Percentiles rank a stretch among this genome's conserved stretches.
Evolutionary conservation across 805 yeast species (phyloP).

Genomic region (Teunomyces atbi): DNA sequence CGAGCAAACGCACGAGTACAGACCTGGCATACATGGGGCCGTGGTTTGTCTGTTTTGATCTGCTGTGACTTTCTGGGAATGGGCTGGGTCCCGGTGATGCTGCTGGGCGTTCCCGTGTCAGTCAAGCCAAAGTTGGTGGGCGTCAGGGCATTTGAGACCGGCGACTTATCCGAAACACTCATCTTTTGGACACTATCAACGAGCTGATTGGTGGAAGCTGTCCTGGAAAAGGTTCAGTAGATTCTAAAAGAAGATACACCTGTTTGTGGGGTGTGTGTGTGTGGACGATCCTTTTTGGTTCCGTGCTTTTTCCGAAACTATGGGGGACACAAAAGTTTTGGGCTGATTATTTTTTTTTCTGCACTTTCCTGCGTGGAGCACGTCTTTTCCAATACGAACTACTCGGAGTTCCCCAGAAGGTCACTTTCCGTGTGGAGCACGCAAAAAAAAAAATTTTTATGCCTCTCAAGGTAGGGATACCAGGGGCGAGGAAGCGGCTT

Average conservation of each 20-base stretch:
- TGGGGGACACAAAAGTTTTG: slow-evolving; percentile 4
- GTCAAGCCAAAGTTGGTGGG: slow-evolving; percentile 6
- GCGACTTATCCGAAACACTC: slow-evolving; percentile 13
- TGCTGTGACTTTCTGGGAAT: slow-evolving; percentile 83
- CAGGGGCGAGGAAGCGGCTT: neutral
- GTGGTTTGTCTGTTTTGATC: slow-evolving; percentile 87
- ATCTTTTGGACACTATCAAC: slow-evolving; percentile 1
- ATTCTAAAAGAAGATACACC: neutral
- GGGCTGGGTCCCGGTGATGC: slow-evolving; percentile 45
- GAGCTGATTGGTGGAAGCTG: too few relatives aligned
- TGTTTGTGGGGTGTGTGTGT: neutral
- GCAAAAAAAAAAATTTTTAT: neutral
- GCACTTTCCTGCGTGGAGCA: neutral
- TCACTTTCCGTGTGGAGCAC: slow-evolving; percentile 1
- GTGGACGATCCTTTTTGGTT: slow-evolving; percentile 3
- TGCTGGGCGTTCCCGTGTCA: slow-evolving; percentile 4
- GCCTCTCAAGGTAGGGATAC: too few relatives aligned
- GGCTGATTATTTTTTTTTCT: slow-evolving; percentile 3
- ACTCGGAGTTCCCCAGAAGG: slow-evolving; percentile 4
- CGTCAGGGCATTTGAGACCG: slow-evolving; percentile 10
- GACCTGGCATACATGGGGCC: slow-evolving; percentile 86
- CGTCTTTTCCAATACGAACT: slow-evolving; percentile 1
- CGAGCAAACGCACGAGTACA: slow-evolving; percentile 97
- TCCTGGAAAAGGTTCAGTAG: too few relatives aligned
- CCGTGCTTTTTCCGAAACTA: slow-evolving; percentile 4